A percentile compares a stretch with the other conserved stretches of the same genome.
Conservation (phyloP, 257 asterid species). For the Nicotiana tomentosiformis region DNA sequence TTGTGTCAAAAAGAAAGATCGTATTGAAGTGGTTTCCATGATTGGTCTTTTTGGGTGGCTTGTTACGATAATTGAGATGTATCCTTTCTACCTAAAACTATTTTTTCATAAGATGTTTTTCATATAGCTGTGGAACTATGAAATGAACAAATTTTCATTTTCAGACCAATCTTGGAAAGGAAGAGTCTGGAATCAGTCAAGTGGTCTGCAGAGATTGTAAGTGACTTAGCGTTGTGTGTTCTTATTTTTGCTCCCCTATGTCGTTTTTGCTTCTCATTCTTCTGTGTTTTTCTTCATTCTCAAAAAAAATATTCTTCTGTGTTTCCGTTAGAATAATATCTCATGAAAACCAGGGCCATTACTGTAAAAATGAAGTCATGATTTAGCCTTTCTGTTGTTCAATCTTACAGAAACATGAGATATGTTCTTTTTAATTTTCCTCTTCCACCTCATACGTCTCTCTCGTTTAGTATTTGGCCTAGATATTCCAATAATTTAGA, state of each 20-base stretch:
- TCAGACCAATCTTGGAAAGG: slow-evolving; percentile 48
- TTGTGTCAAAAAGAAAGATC: slow-evolving; percentile 67
- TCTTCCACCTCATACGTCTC: too few relatives aligned
- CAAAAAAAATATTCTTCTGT: too few relatives aligned
- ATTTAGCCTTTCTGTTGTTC: too few relatives aligned
- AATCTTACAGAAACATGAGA: too few relatives aligned
- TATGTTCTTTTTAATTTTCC: too few relatives aligned
- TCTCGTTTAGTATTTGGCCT: too few relatives aligned
- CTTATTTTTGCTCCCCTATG: neutral
- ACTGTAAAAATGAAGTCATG: too few relatives aligned
- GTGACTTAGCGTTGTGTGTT: neutral
- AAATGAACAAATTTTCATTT: neutral
- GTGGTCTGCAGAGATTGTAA: slow-evolving; percentile 60
- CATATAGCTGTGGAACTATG: neutral
- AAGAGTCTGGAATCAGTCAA: slow-evolving; percentile 38
- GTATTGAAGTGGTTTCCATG: slow-evolving; percentile 66
- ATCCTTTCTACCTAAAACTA: slow-evolving; percentile 32
- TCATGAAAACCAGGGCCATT: too few relatives aligned
- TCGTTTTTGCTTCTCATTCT: neutral
- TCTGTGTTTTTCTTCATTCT: too few relatives aligned
- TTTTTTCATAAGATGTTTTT: neutral
- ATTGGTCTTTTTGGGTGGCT: slow-evolving; percentile 64
- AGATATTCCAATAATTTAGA: too few relatives aligned
- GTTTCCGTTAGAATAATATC: too few relatives aligned
- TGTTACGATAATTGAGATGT: slow-evolving; percentile 58